These are phyloP conservation scores for Pogostemon cablin DNA, from an alignment of 257 asterid species.

Conservation along the genomic window DNA sequence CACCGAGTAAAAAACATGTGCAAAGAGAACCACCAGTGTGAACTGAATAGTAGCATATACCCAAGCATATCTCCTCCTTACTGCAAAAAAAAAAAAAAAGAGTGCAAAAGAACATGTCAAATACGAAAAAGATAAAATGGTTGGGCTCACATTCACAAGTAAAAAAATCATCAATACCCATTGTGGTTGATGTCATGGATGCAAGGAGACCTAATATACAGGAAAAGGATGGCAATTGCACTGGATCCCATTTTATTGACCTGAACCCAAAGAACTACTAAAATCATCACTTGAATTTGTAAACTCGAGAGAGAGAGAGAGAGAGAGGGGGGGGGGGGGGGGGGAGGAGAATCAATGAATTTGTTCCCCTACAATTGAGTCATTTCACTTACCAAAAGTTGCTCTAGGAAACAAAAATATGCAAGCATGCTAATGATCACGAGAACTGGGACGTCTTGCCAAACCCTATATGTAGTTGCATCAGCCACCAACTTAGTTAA, in stretches of 20 bases:
- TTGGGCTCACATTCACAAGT: not conserved
- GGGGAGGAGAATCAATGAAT: not conserved
- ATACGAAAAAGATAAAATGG: not conserved
- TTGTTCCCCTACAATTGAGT: not conserved
- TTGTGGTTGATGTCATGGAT: constrained; percentile 91
- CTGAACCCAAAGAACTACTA: constrained; percentile 41
- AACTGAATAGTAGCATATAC: constrained; percentile 79
- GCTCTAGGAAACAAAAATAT: constrained; percentile 95
- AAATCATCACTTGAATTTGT: constrained; percentile 19
- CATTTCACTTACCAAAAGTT: constrained; percentile 72
- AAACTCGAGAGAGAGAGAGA: not conserved
- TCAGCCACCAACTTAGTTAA: constrained; percentile 23
- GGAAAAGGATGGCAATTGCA: constrained; percentile 90
- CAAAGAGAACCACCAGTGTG: constrained; percentile 72
- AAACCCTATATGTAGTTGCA: constrained; percentile 57
- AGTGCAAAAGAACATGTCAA: constrained; percentile 15
- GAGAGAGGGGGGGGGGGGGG: not conserved
- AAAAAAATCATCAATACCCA: constrained; percentile 56
- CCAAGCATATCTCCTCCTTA: constrained; percentile 81
- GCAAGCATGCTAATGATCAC: constrained; percentile 96
- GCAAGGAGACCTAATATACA: constrained; percentile 97
- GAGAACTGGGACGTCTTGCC: constrained; percentile 94
- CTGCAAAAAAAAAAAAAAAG: constrained; percentile 37
- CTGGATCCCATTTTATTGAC: constrained; percentile 78
- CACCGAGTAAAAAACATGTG: constrained; percentile 80